Evolutionary conservation across 2,329 filamentous ascomycete genomes (phyloP), one percentile per base, ranked within the genome.

Genomic region (Aulographum hederae): DNA sequence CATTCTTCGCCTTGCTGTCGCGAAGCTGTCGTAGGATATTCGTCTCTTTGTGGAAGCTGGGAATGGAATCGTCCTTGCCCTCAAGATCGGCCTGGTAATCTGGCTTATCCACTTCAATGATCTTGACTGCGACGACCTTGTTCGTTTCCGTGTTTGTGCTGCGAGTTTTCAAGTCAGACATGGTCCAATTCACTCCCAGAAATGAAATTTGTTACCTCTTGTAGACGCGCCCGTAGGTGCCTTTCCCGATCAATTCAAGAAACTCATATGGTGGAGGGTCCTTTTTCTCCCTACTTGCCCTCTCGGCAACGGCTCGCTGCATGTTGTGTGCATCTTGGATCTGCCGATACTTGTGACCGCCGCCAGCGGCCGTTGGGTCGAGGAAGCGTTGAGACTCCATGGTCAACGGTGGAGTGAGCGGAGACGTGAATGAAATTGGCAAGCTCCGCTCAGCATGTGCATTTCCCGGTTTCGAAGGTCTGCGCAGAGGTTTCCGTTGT

Each of bases 61-160:
- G 50, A 27, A 65, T 50, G 26, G 59, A 53, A 35, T 54, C 50
- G 18, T 50, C 3, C 48, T 52, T 43, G 48, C 48, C 32, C 46
- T 35, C 30, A 17, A 37, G 26, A 30, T 32, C 20, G 30, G 40
- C 51, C 29, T 53, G 44, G 30, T 60, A 61, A 50, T 86, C 80
- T 40, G 70, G 68, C 44, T 78, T 76, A 44, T 89, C 80, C 29
- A 86, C 78, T 47, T 85, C 77, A 45, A 85, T 80, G 42, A 85
- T 85, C 54, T 89, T 84, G 46, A 84, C 67, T 13, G 78, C 77
- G 16, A 82, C 76, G 15, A 79, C 21, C 39, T 65, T 47, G 23
- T 51, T 50, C 4, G 49, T 57, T 13, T 43, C 45, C 20, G 54
- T 50, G 32, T 54, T 52, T 38, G 51, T 51, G 40, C 52, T 57